Percentiles rank a stretch among this genome's conserved stretches.
phyloP scores from a whole-genome alignment of 441 rosid genomes.

The Oxalis stricta region DNA sequence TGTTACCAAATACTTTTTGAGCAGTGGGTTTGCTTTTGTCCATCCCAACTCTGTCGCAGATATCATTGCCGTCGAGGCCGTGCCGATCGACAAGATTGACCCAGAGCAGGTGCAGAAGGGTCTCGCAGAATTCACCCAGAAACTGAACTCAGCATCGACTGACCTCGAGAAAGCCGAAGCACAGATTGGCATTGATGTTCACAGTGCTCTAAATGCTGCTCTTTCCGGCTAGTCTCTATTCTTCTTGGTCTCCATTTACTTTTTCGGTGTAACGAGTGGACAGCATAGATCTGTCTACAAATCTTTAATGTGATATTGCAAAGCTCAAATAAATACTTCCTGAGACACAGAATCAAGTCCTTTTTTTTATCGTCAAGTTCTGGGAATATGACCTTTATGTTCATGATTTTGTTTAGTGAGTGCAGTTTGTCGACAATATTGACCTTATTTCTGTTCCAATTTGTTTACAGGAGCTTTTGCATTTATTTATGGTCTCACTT shows the following conservation, averaged over 20 bases:
- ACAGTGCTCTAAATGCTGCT: slow-evolving; percentile 68
- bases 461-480: too few species aligned
- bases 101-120: slow-evolving; percentile 69
- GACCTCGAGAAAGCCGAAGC: slow-evolving; percentile 85
- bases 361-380: too few species aligned
- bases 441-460: too few species aligned
- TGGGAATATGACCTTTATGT: too few species aligned
- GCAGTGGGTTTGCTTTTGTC: slow-evolving; percentile 81
- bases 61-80: slow-evolving; percentile 63
- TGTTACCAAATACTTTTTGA: slow-evolving; percentile 45
- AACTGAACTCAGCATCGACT: slow-evolving; percentile 62
- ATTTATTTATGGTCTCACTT: too few species aligned
- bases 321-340: slow-evolving; percentile 16
- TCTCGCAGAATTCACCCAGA: slow-evolving; percentile 66
- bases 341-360: slow-evolving; percentile 16
- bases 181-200: slow-evolving; percentile 76
- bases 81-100: slow-evolving; percentile 57
- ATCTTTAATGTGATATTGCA: slow-evolving; percentile 4
- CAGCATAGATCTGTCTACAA: slow-evolving; percentile 7
- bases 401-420: too few species aligned
- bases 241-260: slow-evolving; percentile 6
- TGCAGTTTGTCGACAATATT: too few species aligned
- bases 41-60: slow-evolving; percentile 85
- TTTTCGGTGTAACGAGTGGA: slow-evolving; percentile 8
- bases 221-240: slow-evolving; percentile 41